These are phyloP conservation scores for Aspergillus pseudoterreus DNA, from an alignment of 2,329 filamentous ascomycete species.

Conservation along the genomic window DNA sequence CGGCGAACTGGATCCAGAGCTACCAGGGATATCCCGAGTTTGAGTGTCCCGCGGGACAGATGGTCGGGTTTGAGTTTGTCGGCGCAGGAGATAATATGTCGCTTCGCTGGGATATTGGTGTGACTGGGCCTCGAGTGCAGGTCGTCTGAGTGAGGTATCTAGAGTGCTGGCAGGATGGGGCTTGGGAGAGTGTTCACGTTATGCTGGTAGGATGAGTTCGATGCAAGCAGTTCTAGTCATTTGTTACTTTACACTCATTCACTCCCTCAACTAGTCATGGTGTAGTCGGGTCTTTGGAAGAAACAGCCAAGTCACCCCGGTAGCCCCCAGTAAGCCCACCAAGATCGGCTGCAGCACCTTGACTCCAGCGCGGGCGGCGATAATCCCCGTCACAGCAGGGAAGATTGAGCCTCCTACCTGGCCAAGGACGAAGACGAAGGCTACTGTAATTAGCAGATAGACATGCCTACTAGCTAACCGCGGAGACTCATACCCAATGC, in stretches of 20 bases:
- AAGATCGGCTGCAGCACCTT: slow-evolving; percentile 52
- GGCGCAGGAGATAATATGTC: slow-evolving; percentile 20
- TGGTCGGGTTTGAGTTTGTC: slow-evolving; percentile 24
- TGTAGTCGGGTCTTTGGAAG: slow-evolving; percentile 22
- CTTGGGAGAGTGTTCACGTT: not conserved
- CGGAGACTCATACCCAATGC: slow-evolving; percentile 37
- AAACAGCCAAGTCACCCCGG: slow-evolving; percentile 47
- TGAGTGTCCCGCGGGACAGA: slow-evolving; percentile 17
- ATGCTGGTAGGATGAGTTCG: not conserved
- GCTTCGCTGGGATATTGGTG: slow-evolving; percentile 22
- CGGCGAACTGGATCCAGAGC: slow-evolving; percentile 17
- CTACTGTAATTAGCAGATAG: slow-evolving; percentile 2
- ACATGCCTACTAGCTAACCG: too few relatives aligned
- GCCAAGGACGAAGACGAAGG: slow-evolving; percentile 55
- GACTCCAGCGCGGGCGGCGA: slow-evolving; percentile 47
- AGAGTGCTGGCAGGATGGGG: not conserved
- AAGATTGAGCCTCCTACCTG: slow-evolving; percentile 56
- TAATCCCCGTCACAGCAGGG: slow-evolving; percentile 53
- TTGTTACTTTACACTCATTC: not conserved
- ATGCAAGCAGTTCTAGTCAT: not conserved
- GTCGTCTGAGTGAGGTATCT: slow-evolving; percentile 6
- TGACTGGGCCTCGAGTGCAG: slow-evolving; percentile 18
- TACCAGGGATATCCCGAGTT: slow-evolving; percentile 20
- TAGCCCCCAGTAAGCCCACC: slow-evolving; percentile 46
- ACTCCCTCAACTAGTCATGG: slow-evolving; percentile 15